Conservation (phyloP, 2,329 filamentous ascomycete species). For the Aspergillus spinulosporus region DNA sequence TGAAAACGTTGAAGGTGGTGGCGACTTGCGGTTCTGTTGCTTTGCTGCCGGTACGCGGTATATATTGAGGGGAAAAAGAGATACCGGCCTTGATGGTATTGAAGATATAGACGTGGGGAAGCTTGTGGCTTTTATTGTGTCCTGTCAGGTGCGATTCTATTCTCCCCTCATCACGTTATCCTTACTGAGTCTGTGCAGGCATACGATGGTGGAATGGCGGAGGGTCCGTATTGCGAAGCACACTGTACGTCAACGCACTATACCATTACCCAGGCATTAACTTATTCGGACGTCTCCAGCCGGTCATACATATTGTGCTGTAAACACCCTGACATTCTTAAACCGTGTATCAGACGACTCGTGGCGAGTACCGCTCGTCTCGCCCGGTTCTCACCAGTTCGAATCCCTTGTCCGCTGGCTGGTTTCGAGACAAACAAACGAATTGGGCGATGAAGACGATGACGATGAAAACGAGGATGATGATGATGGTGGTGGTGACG, state of each 20-base stretch:
- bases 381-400: conserved; percentile 32
- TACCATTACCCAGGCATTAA: conserved; percentile 3
- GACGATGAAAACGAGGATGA: conserved; percentile 35
- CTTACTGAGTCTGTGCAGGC: conserved; percentile 53
- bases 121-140: conserved; percentile 69
- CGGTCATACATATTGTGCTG: conserved; percentile 87
- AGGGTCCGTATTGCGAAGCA: conserved; percentile 75
- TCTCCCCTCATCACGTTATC: background rate
- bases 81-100: conserved; percentile 55
- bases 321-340: conserved; percentile 76
- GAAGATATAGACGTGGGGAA: conserved; percentile 73
- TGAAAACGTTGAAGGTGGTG: conserved; percentile 68
- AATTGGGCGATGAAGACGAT: conserved; percentile 50
- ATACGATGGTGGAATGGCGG: conserved; percentile 82
- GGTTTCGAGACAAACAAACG: conserved; percentile 64
- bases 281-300: conserved; percentile 51
- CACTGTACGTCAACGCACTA: conserved; percentile 61
- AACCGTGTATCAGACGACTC: conserved; percentile 55
- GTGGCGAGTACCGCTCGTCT: conserved; percentile 25
- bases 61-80: conserved; percentile 69
- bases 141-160: conserved; percentile 54
- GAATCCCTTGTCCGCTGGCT: conserved; percentile 56
- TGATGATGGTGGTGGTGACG: background rate
- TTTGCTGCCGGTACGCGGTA: conserved; percentile 78
- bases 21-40: conserved; percentile 86